These are phyloP conservation scores for Fraxinus floribunda DNA, from an alignment of 305 asterid genomes.

Conservation along the genomic window DNA sequence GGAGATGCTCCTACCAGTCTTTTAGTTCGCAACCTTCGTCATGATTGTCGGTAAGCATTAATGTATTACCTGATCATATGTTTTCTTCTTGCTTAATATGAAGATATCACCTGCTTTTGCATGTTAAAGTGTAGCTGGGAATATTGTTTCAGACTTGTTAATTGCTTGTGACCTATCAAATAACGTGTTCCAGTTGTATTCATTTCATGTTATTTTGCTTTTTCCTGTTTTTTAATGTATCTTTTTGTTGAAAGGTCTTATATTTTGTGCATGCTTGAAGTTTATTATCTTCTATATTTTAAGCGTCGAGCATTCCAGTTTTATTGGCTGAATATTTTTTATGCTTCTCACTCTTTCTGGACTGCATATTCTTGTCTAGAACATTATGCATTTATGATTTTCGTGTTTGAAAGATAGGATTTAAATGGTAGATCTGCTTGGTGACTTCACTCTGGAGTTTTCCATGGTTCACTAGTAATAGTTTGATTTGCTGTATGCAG, in stretches of 20 bases:
- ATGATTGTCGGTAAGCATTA: conserved; percentile 65
- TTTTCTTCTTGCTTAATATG: not conserved
- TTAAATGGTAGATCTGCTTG: not conserved
- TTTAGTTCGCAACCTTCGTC: conserved; percentile 67
- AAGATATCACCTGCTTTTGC: not conserved
- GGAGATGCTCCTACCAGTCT: conserved; percentile 90
- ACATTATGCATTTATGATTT: not conserved
- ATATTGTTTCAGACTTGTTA: not conserved
- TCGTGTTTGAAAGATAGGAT: not conserved
- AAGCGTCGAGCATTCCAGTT: not conserved
- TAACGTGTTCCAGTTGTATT: not conserved
- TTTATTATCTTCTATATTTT: not conserved
- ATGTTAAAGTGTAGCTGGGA: not conserved
- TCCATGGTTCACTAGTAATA: not conserved
- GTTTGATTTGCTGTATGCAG: conserved; percentile 33
- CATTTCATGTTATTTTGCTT: not conserved
- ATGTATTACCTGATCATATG: not conserved
- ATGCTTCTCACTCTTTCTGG: not conserved
- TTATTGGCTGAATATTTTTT: not conserved
- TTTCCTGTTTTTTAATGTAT: not conserved
- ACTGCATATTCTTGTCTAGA: not conserved
- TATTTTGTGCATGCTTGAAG: not conserved
- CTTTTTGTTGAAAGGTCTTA: not conserved
- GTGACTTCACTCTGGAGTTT: not conserved
- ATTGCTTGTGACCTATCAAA: not conserved